Percentiles rank a stretch among this genome's conserved stretches.
Conservation (phyloP, 75 land plant genomes). For the Gnetum montanum region DNA sequence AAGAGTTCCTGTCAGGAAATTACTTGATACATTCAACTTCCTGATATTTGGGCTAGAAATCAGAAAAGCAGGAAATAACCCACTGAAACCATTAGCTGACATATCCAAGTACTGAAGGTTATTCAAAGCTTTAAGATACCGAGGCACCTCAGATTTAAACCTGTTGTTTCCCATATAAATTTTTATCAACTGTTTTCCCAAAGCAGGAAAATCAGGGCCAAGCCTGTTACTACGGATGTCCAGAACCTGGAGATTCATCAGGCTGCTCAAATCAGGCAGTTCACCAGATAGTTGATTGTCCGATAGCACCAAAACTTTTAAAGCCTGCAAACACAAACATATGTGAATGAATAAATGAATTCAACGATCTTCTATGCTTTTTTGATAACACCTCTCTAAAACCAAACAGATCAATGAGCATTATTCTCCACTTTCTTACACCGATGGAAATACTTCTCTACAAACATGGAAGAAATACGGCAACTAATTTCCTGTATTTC, state of each 20-base stretch:
- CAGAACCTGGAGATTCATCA: conserved; percentile 34
- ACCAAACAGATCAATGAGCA: no score
- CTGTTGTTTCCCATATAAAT: conserved; percentile 37
- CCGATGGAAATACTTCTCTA: no score
- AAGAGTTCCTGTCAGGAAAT: conserved; percentile 47
- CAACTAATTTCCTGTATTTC: no score
- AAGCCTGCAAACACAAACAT: conserved; percentile 6
- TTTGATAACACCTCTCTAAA: no score
- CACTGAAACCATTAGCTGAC: conserved; percentile 52
- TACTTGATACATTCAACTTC: conserved; percentile 40
- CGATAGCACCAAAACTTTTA: conserved; percentile 15
- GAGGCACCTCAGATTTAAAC: conserved; percentile 47
- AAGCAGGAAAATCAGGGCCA: conserved; percentile 57
- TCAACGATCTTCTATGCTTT: conserved; percentile 6
- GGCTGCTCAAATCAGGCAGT: conserved; percentile 49
- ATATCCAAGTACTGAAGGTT: conserved; percentile 43
- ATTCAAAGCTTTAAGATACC: conserved; percentile 11
- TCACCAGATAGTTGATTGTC: conserved; percentile 28
- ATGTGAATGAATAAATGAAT: conserved; percentile 6
- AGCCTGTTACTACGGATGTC: conserved; percentile 50
- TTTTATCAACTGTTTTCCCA: conserved; percentile 20
- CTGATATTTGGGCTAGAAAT: conserved; percentile 57
- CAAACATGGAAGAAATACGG: no score
- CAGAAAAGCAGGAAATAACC: conserved; percentile 41
- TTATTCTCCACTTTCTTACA: no score